Base-by-base conservation (phyloP, 2,329 filamentous ascomycete genomes). In the Claviceps humidiphila region DNA sequence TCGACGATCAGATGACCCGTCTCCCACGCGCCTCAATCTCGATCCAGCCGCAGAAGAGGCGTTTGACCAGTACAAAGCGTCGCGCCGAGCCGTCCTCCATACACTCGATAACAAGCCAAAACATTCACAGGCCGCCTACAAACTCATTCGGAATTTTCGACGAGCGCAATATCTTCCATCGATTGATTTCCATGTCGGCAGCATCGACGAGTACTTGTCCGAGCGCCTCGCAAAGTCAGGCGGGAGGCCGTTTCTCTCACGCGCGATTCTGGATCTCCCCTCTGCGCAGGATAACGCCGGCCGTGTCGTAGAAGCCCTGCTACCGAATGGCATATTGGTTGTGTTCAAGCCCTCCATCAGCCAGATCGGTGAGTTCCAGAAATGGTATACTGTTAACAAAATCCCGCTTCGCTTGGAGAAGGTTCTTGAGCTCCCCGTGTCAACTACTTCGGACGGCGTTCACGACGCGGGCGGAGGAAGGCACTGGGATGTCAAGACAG, bases 301-400 rank as follows among this genome's bases (percentile, higher is more conserved):
- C 1, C 68, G 69, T 26, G 70, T 83, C 22, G 68, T 76, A 5
- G 62, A 72, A n/a, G 78, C 81, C 14, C 66, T 93, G 51, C 77
- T 77, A 41, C 73, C 77, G 1, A 78, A 85, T 60, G 86, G 82
- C 0, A 70, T 78, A 8, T 69, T 91, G 37, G 72, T 85, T 14
- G 74, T 89, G 1, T 93, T 89, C 68, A 82, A 81, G 57, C 87
- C 87, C 0, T 87, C 81, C 59, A 81, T 93, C 54, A 89, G 86
- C 9, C 87, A 91, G 64, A 84, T 91, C 52, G 80, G 76, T 42
- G 75, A 81, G 5, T 85, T 83, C 54, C 61, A 65, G 41, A 53
- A 60, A 20, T 70, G 68, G 68, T 51, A 81, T 37, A 75, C 74
- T 53, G 67, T 74, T 30, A 68, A 77, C 13, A 67, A 65, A 2